Base-by-base conservation (phyloP, 345 rosid genomes). In the Lenwebbia sp. region DNA sequence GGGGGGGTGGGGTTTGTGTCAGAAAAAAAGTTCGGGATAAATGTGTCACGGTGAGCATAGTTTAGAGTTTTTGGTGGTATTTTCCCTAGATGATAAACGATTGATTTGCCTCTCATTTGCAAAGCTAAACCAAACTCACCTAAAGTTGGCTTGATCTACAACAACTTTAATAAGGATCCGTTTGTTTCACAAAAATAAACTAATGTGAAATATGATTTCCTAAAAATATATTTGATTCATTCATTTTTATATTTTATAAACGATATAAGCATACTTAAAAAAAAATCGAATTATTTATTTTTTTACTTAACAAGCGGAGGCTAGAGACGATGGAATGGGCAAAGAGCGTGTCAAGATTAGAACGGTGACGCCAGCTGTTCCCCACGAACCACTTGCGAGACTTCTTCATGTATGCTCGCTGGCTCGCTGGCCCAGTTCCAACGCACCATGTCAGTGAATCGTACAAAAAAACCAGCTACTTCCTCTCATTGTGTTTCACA, bases 201-300 rank as follows among this genome's bases (percentile, higher is more conserved):
- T n/a, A n/a, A n/a, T n/a, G n/a, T 44, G 47, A 44, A 44, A 44
- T 44, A 6, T 7, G 6, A 5, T 44, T 44, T 44, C 47, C 47
- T 44, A 44, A 44, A 5, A 44, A 44, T 6, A 44, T n/a, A n/a
- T n/a, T n/a, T n/a, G n/a, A n/a, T n/a, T n/a, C n/a, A 6, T n/a
- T 44, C 47, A 44, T 6, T 41, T 41, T 30, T 30, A 30, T 30
- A 58, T 7, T 30, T 1, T 62, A 7, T 7, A 2, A 14, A 10
- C 3, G 2, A 62, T 7, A 15, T 1, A 0, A 60, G 0, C 33
- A n/a, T 0, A 0, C 1, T n/a, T 58, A 5, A n/a, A n/a, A n/a
- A 26, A 5, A 2, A 0, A 13, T 5, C 2, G 33, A 58, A 58
- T n/a, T 2, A 13, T 58, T 6, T 17, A 58, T n/a, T n/a, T 5